phyloP scores from a whole-genome alignment of 2,329 filamentous ascomycete genomes.

The Lasiodiplodia gonubiensis region DNA sequence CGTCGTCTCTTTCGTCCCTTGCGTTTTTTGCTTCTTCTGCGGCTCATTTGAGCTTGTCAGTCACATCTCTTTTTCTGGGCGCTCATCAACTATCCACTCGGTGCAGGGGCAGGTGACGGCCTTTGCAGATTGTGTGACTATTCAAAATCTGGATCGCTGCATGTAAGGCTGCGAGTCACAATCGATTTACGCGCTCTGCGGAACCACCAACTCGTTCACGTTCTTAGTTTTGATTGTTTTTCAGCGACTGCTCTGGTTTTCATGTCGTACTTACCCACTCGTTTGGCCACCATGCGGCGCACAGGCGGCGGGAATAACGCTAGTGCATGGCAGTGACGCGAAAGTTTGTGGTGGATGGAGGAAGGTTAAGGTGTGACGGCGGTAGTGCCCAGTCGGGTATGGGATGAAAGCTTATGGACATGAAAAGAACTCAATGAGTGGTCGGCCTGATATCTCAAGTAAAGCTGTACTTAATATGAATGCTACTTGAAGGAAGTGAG shows the following conservation, averaged over 20 bases:
- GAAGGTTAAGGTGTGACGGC: not conserved
- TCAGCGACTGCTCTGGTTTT: not conserved
- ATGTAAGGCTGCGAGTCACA: not conserved
- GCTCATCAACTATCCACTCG: not conserved
- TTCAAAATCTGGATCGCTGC: not conserved
- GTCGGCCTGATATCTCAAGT: not conserved
- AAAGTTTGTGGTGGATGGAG: not conserved
- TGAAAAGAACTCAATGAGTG: not conserved
- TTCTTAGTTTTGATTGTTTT: not conserved
- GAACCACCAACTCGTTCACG: not conserved
- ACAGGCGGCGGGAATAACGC: not conserved
- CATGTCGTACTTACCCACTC: not conserved
- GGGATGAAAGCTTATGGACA: not conserved
- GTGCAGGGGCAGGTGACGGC: not conserved
- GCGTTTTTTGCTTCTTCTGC: not conserved
- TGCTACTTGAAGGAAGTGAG: not conserved
- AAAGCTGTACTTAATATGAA: not conserved
- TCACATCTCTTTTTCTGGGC: not conserved
- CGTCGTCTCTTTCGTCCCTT: not conserved
- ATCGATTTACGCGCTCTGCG: not conserved
- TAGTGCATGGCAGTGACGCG: not conserved
- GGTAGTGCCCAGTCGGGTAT: not conserved
- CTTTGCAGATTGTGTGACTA: not conserved
- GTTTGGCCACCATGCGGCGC: not conserved
- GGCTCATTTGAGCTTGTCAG: not conserved